Conservation (phyloP, 2,329 filamentous ascomycete species). For the Diaporthe ampelina region DNA sequence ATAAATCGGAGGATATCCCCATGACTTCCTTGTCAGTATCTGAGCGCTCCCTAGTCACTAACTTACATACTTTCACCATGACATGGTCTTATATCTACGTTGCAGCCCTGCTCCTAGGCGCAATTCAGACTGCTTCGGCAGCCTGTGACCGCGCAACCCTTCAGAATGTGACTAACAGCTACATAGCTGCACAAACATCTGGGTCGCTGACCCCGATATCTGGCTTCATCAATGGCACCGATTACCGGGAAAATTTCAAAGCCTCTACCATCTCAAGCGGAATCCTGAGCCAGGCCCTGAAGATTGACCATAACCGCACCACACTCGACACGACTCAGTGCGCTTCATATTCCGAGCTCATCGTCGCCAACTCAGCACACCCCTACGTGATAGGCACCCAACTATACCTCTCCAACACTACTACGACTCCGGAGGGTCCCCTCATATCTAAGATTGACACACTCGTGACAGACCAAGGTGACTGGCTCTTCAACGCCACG, state of each 20-base stretch:
- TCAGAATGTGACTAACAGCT: slow-evolving; percentile 42
- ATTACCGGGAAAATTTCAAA: slow-evolving; percentile 54
- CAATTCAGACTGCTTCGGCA: slow-evolving; percentile 11
- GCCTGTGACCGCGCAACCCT: slow-evolving; percentile 43
- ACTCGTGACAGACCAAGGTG: slow-evolving; percentile 52
- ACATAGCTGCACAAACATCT: slow-evolving; percentile 45
- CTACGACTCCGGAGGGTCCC: slow-evolving; percentile 21
- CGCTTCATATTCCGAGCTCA: slow-evolving; percentile 55
- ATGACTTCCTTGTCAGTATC: neutral
- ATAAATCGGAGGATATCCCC: neutral
- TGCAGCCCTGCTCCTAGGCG: neutral
- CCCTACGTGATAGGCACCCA: slow-evolving; percentile 56
- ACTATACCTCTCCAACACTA: slow-evolving; percentile 48
- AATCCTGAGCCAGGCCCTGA: slow-evolving; percentile 51
- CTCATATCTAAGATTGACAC: slow-evolving; percentile 48
- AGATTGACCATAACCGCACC: slow-evolving; percentile 54
- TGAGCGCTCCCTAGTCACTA: neutral
- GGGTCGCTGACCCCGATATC: slow-evolving; percentile 42
- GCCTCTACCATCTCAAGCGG: slow-evolving; percentile 48
- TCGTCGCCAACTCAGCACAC: slow-evolving; percentile 48
- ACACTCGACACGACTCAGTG: slow-evolving; percentile 54
- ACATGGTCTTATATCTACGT: neutral
- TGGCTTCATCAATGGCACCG: slow-evolving; percentile 38
- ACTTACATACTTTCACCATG: neutral
- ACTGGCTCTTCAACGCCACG: slow-evolving; percentile 57